phyloP scores from a whole-genome alignment of 768 basidiomycete genomes.

The Lentinula sp. region DNA sequence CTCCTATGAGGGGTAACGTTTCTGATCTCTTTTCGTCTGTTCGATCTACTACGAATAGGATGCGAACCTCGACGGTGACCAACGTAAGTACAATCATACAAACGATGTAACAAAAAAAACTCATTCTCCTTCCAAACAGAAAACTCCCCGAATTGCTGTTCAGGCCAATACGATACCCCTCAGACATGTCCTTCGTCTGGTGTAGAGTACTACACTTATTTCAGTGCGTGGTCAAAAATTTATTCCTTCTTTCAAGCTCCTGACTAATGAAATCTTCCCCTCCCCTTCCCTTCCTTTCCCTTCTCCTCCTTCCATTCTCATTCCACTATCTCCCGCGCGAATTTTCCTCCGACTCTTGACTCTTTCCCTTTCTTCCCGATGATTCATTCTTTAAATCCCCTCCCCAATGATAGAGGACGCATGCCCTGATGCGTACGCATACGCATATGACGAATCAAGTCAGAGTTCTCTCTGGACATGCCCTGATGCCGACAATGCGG shows the following conservation, averaged over 20 bases:
- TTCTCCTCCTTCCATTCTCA: neutral
- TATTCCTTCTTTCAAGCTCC: neutral
- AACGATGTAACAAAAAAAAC: no score
- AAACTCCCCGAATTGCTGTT: constrained; percentile 20
- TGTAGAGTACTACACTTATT: constrained; percentile 41
- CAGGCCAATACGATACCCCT: constrained; percentile 21
- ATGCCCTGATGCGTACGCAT: constrained; percentile 27
- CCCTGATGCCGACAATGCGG: constrained; percentile 18
- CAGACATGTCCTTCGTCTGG: constrained; percentile 43
- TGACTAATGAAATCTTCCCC: neutral
- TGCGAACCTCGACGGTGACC: constrained; percentile 29
- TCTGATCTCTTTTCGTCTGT: neutral
- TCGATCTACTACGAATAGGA: neutral
- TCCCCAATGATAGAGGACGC: neutral
- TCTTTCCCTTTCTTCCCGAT: no score
- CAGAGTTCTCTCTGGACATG: constrained; percentile 43
- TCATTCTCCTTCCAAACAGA: neutral
- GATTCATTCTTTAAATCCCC: no score
- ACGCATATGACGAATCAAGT: constrained; percentile 37
- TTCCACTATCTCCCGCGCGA: neutral
- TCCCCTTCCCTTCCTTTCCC: neutral
- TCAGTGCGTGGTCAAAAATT: constrained; percentile 25
- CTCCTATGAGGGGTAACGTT: no score
- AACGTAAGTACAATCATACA: constrained; percentile 9
- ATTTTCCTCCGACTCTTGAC: no score